Base-by-base conservation (phyloP, 208 protist genomes). In the Trypanosoma avium region DNA sequence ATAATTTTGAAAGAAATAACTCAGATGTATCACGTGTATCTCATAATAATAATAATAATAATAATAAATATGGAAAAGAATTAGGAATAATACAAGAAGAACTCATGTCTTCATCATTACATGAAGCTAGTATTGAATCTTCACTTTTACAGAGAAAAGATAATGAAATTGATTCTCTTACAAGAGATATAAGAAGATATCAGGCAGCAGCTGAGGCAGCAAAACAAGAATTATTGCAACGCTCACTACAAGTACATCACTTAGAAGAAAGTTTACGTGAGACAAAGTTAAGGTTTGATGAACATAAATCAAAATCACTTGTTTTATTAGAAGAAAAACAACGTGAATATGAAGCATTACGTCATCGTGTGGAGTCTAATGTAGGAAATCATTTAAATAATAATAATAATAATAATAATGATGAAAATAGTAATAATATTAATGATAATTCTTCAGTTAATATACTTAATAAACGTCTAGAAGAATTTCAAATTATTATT, bases 161-260 rank as follows among this genome's bases (percentile, higher is more conserved):
- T 45, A 45, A 69, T 0, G 65, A 81, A 19, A 61, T 80, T 53
- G 56, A 69, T 7, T 46, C 56, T 0, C 57, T 74, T 21, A 45
- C 48, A 36, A 22, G 43, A 2, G 70, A 77, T 5, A 62, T 67
- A 2, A 56, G 65, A 15, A 75, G 68, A 0, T 30, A 70, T 19
- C 72, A 75, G 29, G 54, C 71, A 19, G 72, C 62, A 7, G 52
- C 65, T 12, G 73, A 70, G 10, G 72, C 66, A 15, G 56, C 72
- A 1, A 53, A 42, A 12, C 49, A 73, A 45, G 75, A 88, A 47
- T 66, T 76, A 61, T 38, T 64, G 27, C 47, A 56, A 21, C 53
- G 47, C 3, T 62, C 53, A 8, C 55, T 68, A 10, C 29, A 61
- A 38, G 54, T 67, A 13, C 52, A 61, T 24, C 35, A 73, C 33